phyloP scores from a whole-genome alignment of 768 basidiomycete species.

The Termitomyces sp. region DNA sequence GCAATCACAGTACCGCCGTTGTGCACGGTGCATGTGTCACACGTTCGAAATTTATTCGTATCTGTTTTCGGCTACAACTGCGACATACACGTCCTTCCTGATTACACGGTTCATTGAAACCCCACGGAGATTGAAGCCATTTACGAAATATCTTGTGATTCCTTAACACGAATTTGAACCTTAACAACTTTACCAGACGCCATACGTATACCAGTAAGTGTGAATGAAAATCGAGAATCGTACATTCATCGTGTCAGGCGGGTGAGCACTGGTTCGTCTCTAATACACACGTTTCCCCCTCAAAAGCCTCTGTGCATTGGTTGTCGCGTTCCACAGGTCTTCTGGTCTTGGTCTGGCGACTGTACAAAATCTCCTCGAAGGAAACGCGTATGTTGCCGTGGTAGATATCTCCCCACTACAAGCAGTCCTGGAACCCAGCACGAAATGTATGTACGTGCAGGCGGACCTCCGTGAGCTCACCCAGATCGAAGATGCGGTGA shows the following conservation, averaged over 20 bases:
- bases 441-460: slow-evolving; percentile 31
- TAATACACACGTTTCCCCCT: neutral
- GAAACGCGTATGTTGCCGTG: slow-evolving; percentile 42
- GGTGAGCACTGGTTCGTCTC: neutral
- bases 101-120: neutral
- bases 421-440: slow-evolving; percentile 14
- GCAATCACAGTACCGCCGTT: neutral
- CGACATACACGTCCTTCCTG: neutral
- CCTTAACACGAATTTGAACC: too few species aligned
- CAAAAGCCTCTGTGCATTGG: neutral
- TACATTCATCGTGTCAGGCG: neutral
- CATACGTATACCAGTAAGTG: neutral
- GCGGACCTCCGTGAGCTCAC: slow-evolving; percentile 33
- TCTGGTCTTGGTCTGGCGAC: slow-evolving; percentile 55
- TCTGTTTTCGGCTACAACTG: neutral
- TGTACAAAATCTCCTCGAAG: slow-evolving; percentile 35
- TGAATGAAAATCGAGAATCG: neutral
- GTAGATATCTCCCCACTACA: slow-evolving; percentile 42
- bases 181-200: neutral
- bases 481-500: slow-evolving; percentile 33
- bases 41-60: neutral
- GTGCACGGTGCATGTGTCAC: neutral
- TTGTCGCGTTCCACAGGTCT: slow-evolving; percentile 27
- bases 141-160: neutral
- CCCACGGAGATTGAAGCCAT: too few species aligned